These are phyloP conservation scores for Fusarium robinianum DNA, from an alignment of 2,329 filamentous ascomycete species.

Conservation along the genomic window DNA sequence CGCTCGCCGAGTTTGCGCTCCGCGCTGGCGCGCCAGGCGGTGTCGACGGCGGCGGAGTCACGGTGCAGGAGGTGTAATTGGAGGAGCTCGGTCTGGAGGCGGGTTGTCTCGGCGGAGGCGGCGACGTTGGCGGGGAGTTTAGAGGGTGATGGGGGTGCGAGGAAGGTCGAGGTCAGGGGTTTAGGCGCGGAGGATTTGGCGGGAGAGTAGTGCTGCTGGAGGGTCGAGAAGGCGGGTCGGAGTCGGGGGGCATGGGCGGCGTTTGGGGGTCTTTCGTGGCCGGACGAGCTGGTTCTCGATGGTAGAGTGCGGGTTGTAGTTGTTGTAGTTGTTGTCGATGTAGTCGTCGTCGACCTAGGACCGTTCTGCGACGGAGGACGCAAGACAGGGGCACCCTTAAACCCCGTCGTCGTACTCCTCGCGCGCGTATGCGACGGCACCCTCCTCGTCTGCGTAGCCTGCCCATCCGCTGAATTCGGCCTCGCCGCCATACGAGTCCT, in stretches of 20 bases:
- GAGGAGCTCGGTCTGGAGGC: slow-evolving; percentile 66
- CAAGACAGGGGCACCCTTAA: slow-evolving; percentile 35
- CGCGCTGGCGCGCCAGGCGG: slow-evolving; percentile 62
- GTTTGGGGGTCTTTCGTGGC: slow-evolving; percentile 26
- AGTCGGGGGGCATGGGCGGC: slow-evolving; percentile 39
- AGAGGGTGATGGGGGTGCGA: slow-evolving; percentile 64
- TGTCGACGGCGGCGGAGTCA: slow-evolving; percentile 50
- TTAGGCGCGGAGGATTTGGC: slow-evolving; percentile 65
- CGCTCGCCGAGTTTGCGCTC: slow-evolving; percentile 50
- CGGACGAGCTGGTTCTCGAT: slow-evolving; percentile 18
- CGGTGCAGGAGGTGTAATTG: slow-evolving; percentile 68
- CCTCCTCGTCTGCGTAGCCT: slow-evolving; percentile 28
- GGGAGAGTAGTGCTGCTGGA: slow-evolving; percentile 70
- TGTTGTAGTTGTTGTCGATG: slow-evolving; percentile 23
- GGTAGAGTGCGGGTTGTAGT: slow-evolving; percentile 25
- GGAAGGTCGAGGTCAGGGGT: slow-evolving; percentile 60
- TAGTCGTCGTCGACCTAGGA: slow-evolving; percentile 29
- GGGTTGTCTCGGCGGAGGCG: slow-evolving; percentile 60
- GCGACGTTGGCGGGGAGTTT: slow-evolving; percentile 65
- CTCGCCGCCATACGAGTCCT: slow-evolving; percentile 36
- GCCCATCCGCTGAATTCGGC: slow-evolving; percentile 40
- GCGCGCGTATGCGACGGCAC: slow-evolving; percentile 37
- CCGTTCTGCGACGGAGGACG: slow-evolving; percentile 40
- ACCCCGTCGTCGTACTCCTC: slow-evolving; percentile 40
- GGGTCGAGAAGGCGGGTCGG: slow-evolving; percentile 63